Evolutionary conservation across 495 filamentous ascomycete genomes (phyloP), one percentile per base, ranked within the genome.

Genomic region (Zalerion maritima): DNA sequence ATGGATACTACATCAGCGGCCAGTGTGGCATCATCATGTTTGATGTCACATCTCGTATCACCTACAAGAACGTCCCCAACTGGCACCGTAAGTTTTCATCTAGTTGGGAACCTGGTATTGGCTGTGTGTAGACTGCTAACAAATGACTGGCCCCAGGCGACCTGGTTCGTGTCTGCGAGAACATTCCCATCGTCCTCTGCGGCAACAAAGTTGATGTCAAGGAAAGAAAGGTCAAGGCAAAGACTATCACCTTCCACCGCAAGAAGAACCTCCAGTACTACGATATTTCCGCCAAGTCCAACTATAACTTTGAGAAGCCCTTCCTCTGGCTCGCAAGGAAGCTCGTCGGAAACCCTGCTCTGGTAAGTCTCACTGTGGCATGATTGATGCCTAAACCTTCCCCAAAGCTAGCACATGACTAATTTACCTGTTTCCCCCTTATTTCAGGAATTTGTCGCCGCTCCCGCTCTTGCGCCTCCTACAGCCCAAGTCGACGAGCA

Each of bases 211-310:
- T 99, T 58, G 91, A 99, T 46, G 91, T 99, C 39, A 99, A 99
- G 77, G 91, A 97, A 75, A 81, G 91, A 57, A 99, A 99, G 66
- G 91, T 99, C 49, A 99, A 99, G 74, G 91, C 91, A 45, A 99
- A 99, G 81, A 91, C 89, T 48, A 99, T 99, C 67, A 99, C 91
- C 40, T 99, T 99, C 81, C 91, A 99, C 70, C 86, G 91, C 54
- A 99, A 99, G 76, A 99, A 99, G 78, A 96, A 96, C 66, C 75
- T 99, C 11, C 91, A 99, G 60, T 99, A 99, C 75, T 99, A 99
- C 71, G 91, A 99, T 41, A 99, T 99, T 55, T 93, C 83, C 26
- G 91, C 91, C 56, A 99, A 99, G 73, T 94, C 85, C 45, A 99
- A 99, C 67, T 99, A 99, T 69, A 99, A 99, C 78, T 99, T 99